Base-by-base conservation (phyloP, 768 basidiomycete species). In the Kwoniella sp. region DNA sequence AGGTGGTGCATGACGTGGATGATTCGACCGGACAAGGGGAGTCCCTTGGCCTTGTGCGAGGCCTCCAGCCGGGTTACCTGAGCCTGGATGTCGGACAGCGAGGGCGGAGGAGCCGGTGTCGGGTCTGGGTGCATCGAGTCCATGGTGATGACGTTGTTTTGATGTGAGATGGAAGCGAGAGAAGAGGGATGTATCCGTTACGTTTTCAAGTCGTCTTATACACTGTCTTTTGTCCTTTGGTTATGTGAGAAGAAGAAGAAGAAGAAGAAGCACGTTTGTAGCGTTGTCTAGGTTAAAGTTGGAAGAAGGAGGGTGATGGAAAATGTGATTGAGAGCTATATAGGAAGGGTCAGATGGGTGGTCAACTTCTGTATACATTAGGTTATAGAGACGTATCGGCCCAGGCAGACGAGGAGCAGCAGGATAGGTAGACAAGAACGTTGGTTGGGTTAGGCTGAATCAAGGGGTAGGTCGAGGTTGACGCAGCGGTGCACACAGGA, bases 1-100 rank as follows among this genome's bases (percentile, higher is more conserved):
- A 94, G 88, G 76, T 93, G 91, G 81, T 93, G 92, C 82, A 88
- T 90, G 68, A 96, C 88, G 73, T 95, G 94, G 73, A 98, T 86
- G 79, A 96, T 90, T 48, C 94, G 87, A 1, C 93, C 94, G 4
- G 89, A 89, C 48, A 96, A 86, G 0, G 86, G 84, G 61, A 90
- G 86, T 48, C 88, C 89, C 63, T 88, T 86, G 1, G 85, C 85
- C 59, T 82, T 83, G 79, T 90, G 90, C 60, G 89, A 85, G 0
- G 85, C 85, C 81, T 95, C 90, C 76, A 94, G 88, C 9, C 84
- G 81, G 37, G 78, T 81, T 60, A 96, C 89, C 70, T 90, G 87
- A 4, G 85, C 85, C 53, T 90, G 87, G 75, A 96, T 88, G 75
- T 89, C 86, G 64, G 86, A 85, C 75, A 82, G 76, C 25, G 75